phyloP scores from a whole-genome alignment of 139 green algal species.

The Chlamydomonas schloesseri region DNA sequence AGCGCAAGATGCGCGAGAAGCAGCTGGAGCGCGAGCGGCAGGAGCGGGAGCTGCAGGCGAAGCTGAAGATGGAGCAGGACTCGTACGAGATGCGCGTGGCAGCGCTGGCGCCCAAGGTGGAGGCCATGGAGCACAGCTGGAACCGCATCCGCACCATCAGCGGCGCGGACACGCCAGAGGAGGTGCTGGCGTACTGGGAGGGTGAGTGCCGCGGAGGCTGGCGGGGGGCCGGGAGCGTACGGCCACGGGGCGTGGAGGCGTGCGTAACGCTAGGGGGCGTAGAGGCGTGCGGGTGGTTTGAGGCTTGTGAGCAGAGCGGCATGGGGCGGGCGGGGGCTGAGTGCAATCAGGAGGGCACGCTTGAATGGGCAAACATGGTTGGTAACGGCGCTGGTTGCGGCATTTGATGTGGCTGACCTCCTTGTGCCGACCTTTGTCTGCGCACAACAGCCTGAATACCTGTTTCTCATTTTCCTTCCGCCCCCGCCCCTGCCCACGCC shows the following conservation, averaged over 20 bases:
- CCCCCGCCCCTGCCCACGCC: no score
- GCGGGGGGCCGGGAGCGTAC: neutral
- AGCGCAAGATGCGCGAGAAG: conserved; percentile 71
- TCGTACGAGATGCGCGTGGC: conserved; percentile 76
- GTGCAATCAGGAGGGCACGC: no score
- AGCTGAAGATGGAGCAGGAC: conserved; percentile 76
- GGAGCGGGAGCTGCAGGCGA: conserved; percentile 66
- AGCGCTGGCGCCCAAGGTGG: conserved; percentile 78
- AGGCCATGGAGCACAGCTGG: conserved; percentile 86
- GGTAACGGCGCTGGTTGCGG: no score
- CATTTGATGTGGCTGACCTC: no score
- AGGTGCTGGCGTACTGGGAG: conserved; percentile 86
- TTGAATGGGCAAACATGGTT: no score
- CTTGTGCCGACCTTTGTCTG: no score
- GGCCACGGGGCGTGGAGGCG: neutral
- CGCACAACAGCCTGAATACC: no score
- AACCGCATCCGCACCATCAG: conserved; percentile 81
- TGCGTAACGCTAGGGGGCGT: neutral
- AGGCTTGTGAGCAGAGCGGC: no score
- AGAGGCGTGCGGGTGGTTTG: no score
- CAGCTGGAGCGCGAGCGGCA: conserved; percentile 66
- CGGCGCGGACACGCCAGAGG: conserved; percentile 74
- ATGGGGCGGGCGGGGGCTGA: no score
- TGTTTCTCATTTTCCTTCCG: no score
- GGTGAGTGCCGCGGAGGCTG: conserved; percentile 44